Evolutionary conservation across 768 basidiomycete species (phyloP).

Genomic region (Galerina marginata): DNA sequence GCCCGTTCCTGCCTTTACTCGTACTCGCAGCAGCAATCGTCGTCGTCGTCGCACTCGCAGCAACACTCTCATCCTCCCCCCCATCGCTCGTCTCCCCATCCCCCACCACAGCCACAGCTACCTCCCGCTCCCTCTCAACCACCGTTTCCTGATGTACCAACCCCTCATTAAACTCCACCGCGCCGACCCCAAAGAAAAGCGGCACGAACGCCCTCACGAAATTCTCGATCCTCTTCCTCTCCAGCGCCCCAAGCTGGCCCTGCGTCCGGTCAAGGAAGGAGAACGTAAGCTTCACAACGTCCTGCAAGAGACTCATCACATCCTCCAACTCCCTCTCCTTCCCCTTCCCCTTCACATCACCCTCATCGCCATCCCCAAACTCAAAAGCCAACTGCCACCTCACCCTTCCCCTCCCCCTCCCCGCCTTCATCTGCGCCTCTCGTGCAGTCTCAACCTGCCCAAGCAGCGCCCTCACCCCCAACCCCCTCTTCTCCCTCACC

Average conservation of each 20-base stretch:
- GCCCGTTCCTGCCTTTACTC: conserved; percentile 41
- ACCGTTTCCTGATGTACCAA: conserved; percentile 62
- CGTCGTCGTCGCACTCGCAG: not conserved
- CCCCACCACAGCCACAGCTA: conserved; percentile 37
- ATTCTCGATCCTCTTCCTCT: conserved; percentile 82
- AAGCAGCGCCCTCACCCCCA: conserved; percentile 76
- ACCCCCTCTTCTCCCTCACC: conserved; percentile 84
- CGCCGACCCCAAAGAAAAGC: conserved; percentile 77
- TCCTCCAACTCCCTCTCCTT: not conserved
- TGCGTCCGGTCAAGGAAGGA: conserved; percentile 91
- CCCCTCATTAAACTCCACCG: conserved; percentile 69
- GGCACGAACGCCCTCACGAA: conserved; percentile 81
- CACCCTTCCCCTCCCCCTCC: conserved; percentile 64
- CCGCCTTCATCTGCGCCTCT: conserved; percentile 81
- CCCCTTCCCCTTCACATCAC: not conserved
- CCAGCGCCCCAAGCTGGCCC: conserved; percentile 69
- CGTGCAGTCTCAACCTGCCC: conserved; percentile 84
- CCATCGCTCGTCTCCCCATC: conserved; percentile 45
- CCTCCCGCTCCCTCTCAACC: conserved; percentile 50
- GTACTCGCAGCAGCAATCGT: conserved; percentile 20
- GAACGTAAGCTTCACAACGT: conserved; percentile 86
- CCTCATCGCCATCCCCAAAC: conserved; percentile 38
- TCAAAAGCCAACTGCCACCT: conserved; percentile 82
- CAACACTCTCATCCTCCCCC: conserved; percentile 24
- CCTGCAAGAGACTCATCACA: conserved; percentile 61